Evolutionary conservation across 306 rosid species (phyloP), one percentile per base, ranked within the genome.

Genomic region (Castanea sativa): DNA sequence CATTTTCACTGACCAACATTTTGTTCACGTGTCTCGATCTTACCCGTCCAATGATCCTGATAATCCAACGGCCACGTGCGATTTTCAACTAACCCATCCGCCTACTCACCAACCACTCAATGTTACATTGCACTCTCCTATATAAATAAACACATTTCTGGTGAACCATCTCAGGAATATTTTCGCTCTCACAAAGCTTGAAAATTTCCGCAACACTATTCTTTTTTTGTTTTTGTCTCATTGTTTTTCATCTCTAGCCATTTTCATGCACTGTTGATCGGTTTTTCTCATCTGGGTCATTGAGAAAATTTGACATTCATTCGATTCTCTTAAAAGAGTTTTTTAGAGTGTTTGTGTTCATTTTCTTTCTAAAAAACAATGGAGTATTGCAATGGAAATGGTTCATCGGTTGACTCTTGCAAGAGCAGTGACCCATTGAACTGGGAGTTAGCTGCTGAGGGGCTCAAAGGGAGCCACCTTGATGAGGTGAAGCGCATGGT

Each of bases 401-500:
- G 69, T 35, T 19, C 45, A 6, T 56, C n/a, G 18, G n/a, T 5
- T 21, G 5, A 65, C 25, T 19, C 55, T 7, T 68, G 14, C 20
- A 19, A 7, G 12, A 58, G 12, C 51, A 35, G 72, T 32, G 86
- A 83, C 60, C 94, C 97, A 1, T 15, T 91, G 74, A 91, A 91
- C 77, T 94, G 99, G 99, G 87, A 70, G 4, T 19, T 68, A 85
- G 91, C 91, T 0, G 93, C 95, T 12, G 97, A 88, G 61, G 74
- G 85, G 0, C 8, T 94, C 41, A 86, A 73, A 14, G 99, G 99
- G 0, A 91, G 97, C 60, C 99, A 94, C 69, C 78, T 92, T 0
- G 95, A 92, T 3, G 95, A 90, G 86, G 92, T 94, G 74, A 92
- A 87, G 58, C 71, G 73, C 13, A 94, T 94, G 99, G 95, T 94